Evolutionary conservation across 257 asterid genomes (phyloP).

Genomic region (Solanum virginianum): DNA sequence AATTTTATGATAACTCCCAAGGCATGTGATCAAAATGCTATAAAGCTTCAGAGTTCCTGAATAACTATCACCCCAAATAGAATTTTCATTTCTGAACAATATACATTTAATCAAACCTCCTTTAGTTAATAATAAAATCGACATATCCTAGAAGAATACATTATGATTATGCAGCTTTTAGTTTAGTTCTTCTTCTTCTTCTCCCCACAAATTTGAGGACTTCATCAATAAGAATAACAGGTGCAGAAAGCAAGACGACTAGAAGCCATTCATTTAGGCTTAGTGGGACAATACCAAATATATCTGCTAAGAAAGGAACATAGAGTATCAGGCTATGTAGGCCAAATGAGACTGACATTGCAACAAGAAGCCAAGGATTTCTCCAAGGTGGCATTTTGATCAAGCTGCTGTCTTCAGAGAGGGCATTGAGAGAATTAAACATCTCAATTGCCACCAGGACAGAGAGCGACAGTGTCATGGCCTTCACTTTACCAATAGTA

Average conservation of each 20-base stretch:
- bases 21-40: not conserved
- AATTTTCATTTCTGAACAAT: not conserved
- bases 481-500: slow-evolving; percentile 65
- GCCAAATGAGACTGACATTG: slow-evolving; percentile 56
- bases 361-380: slow-evolving; percentile 77
- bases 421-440: slow-evolving; percentile 83
- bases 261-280: slow-evolving; percentile 56
- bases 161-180: slow-evolving; percentile 30
- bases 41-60: not conserved
- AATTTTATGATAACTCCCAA: not conserved
- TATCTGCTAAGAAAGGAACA: slow-evolving; percentile 53
- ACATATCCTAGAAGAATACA: not conserved
- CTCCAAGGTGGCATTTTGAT: slow-evolving; percentile 84
- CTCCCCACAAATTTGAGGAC: slow-evolving; percentile 60
- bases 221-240: slow-evolving; percentile 61
- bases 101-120: not conserved
- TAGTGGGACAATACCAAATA: slow-evolving; percentile 68
- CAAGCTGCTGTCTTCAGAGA: slow-evolving; percentile 85
- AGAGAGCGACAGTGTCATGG: slow-evolving; percentile 74
- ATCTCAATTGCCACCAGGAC: slow-evolving; percentile 82
- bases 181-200: slow-evolving; percentile 34
- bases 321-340: slow-evolving; percentile 60
- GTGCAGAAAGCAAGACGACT: slow-evolving; percentile 51
- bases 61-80: not conserved
- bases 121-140: not conserved